phyloP scores from a whole-genome alignment of 345 rosid species.

The Pistacia vera region DNA sequence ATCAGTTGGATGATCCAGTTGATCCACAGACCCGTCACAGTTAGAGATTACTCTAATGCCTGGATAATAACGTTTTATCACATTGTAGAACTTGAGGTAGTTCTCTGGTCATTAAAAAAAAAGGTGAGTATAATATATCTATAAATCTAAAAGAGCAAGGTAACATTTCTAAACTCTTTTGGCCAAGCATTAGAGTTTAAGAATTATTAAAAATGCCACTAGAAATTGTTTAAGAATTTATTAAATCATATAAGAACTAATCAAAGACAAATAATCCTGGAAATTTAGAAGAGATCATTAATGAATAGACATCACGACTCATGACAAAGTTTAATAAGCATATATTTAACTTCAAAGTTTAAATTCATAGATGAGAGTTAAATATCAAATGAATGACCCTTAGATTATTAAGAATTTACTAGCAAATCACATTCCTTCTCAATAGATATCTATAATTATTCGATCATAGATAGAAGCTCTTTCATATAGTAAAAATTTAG shows the following conservation, averaged over 20 bases:
- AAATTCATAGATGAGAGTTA: no score
- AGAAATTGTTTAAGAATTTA: no score
- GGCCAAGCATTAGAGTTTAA: no score
- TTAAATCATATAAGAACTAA: background rate
- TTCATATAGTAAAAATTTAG: no score
- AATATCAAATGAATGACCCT: background rate
- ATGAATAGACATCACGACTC: background rate
- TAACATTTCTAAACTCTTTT: no score
- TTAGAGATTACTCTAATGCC: slow-evolving; percentile 88
- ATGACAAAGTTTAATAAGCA: background rate
- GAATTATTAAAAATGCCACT: no score
- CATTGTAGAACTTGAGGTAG: slow-evolving; percentile 85
- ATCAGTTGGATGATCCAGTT: slow-evolving; percentile 87
- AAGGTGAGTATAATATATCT: no score
- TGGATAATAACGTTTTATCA: slow-evolving; percentile 72
- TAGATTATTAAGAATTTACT: background rate
- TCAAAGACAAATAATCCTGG: background rate
- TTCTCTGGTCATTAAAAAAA: slow-evolving; percentile 54
- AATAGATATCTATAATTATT: background rate
- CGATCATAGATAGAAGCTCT: background rate
- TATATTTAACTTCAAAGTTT: no score
- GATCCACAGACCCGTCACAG: slow-evolving; percentile 80
- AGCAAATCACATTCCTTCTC: background rate
- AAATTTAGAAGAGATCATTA: background rate
- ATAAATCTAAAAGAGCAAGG: no score